Percentiles rank a stretch among this genome's conserved stretches.
These are phyloP conservation scores for Fallopia convolvulus DNA, from an alignment of 148 eudicot genomes.

Conservation along the genomic window DNA sequence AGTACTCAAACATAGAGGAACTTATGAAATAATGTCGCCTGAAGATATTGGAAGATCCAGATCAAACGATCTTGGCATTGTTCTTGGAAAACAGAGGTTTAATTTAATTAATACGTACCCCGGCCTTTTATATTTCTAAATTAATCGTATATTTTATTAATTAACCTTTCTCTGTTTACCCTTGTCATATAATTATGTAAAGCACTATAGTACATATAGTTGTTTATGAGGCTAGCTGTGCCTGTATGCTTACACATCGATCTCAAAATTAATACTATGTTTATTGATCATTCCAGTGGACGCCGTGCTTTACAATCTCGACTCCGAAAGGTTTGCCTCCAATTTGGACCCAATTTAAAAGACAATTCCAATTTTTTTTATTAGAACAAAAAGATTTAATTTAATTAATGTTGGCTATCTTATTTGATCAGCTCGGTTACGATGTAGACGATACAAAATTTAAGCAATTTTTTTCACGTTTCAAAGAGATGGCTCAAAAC, in stretches of 20 bases:
- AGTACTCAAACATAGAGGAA: neutral
- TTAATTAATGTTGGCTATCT: neutral
- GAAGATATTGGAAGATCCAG: neutral
- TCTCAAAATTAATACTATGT: too few relatives aligned
- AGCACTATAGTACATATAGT: too few relatives aligned
- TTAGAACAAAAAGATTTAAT: too few relatives aligned
- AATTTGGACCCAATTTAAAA: too few relatives aligned
- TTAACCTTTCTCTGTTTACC: neutral
- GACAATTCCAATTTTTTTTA: too few relatives aligned
- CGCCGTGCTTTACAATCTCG: neutral
- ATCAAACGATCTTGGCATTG: neutral
- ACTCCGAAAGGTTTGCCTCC: neutral
- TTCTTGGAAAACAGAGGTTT: neutral
- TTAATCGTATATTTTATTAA: neutral
- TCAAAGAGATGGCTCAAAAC: neutral
- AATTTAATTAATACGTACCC: neutral
- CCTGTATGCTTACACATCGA: too few relatives aligned
- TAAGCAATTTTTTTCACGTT: neutral
- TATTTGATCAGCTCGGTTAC: neutral
- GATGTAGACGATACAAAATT: neutral
- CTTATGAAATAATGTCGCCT: neutral
- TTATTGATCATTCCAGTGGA: neutral
- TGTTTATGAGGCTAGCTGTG: too few relatives aligned
- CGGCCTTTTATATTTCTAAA: too few relatives aligned
- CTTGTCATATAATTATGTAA: too few relatives aligned